Conservation (phyloP, 2,329 filamentous ascomycete species). For the Talaromyces sp. region DNA sequence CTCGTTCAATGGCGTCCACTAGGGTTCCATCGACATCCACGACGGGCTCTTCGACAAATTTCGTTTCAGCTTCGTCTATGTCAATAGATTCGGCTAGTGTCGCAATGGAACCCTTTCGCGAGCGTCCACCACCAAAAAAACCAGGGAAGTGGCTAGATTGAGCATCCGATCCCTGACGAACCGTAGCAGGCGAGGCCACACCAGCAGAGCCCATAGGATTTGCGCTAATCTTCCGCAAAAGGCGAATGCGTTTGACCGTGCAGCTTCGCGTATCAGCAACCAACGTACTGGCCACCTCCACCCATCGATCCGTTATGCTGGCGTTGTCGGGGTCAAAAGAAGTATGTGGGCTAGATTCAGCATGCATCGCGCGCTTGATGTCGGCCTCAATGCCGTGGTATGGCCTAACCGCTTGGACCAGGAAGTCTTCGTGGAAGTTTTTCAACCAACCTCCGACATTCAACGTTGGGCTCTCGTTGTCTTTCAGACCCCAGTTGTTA, state of each 20-base stretch:
- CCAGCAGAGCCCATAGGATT: constrained; percentile 17
- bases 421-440: constrained; percentile 55
- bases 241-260: constrained; percentile 51
- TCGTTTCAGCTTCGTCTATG: constrained; percentile 40
- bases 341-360: constrained; percentile 43
- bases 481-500: constrained; percentile 24
- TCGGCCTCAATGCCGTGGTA: constrained; percentile 50
- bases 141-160: constrained; percentile 16
- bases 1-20: constrained; percentile 53
- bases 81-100: constrained; percentile 17
- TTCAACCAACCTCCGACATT: constrained; percentile 56
- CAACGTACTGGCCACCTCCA: constrained; percentile 53
- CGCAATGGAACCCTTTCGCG: constrained; percentile 19
- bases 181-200: constrained; percentile 19
- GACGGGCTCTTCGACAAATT: constrained; percentile 50
- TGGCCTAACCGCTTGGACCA: constrained; percentile 53
- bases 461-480: constrained; percentile 43
- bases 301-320: constrained; percentile 43
- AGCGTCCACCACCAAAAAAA: constrained; percentile 12
- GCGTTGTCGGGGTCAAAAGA: constrained; percentile 25
- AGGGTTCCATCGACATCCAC: constrained; percentile 56
- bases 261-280: constrained; percentile 52
- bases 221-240: constrained; percentile 43
- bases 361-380: constrained; percentile 52
- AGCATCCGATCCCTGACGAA: constrained; percentile 21